Evolutionary conservation across 2,329 filamentous ascomycete genomes (phyloP).

Genomic region (Claviceps lovelessii): DNA sequence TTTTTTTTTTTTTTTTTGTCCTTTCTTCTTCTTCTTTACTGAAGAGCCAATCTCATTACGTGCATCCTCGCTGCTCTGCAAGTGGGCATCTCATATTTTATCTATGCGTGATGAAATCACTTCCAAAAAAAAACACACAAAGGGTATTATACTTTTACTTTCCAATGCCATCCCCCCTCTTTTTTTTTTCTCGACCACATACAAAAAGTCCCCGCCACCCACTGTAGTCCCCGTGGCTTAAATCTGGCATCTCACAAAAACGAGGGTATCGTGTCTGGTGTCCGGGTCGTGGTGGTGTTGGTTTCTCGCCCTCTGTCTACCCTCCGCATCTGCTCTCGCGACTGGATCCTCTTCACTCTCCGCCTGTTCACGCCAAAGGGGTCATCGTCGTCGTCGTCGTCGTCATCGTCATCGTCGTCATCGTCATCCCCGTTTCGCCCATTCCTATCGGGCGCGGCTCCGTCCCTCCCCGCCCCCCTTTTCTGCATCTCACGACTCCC

Average conservation of each 20-base stretch:
- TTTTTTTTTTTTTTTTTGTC: too few species aligned
- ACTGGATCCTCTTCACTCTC: slow-evolving; percentile 17
- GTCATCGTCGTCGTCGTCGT: slow-evolving; percentile 17
- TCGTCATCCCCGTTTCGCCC: neutral
- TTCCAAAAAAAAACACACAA: too few species aligned
- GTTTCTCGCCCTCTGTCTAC: neutral
- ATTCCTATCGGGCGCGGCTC: too few species aligned
- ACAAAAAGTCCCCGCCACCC: neutral
- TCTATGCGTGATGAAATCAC: too few species aligned
- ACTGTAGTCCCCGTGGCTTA: too few species aligned
- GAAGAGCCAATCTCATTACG: too few species aligned
- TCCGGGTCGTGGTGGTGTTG: neutral
- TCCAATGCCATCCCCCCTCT: too few species aligned
- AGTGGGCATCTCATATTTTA: neutral
- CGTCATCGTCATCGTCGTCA: neutral
- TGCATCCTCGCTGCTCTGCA: neutral
- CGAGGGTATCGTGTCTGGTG: slow-evolving; percentile 22
- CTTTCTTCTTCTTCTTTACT: too few species aligned
- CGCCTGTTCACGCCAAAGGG: slow-evolving; percentile 22
- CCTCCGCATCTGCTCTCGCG: slow-evolving; percentile 13
- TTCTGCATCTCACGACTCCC: neutral
- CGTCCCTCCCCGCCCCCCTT: neutral
- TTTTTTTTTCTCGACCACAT: neutral
- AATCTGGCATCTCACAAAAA: slow-evolving; percentile 17
- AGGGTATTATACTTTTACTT: neutral